A percentile compares a stretch with the other conserved stretches of the same genome.
These are phyloP conservation scores for Beta corolliflora DNA, from an alignment of 179 eudicot species.

Conservation along the genomic window DNA sequence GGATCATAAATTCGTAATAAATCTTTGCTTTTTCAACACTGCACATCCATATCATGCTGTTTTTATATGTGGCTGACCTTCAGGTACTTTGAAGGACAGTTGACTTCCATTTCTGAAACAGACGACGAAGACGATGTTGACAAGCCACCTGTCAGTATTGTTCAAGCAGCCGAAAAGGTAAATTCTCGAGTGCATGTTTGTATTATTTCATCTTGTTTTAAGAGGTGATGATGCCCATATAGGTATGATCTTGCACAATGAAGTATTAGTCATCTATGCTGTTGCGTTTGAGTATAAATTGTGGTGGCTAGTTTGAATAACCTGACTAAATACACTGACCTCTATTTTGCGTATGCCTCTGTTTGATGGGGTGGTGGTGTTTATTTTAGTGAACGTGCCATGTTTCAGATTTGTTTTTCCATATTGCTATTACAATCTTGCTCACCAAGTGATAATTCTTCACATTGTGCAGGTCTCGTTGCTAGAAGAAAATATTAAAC, in stretches of 20 bases:
- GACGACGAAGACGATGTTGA: slow-evolving; percentile 50
- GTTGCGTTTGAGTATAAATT: neutral
- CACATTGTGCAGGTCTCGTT: slow-evolving; percentile 63
- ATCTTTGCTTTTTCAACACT: neutral
- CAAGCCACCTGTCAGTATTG: slow-evolving; percentile 42
- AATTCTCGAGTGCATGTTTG: neutral
- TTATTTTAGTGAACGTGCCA: neutral
- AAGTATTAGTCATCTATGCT: neutral
- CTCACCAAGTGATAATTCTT: neutral
- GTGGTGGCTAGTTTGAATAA: neutral
- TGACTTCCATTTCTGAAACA: slow-evolving; percentile 56
- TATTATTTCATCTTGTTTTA: neutral
- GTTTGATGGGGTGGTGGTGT: neutral
- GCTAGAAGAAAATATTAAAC: slow-evolving; percentile 76
- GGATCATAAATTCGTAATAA: neutral
- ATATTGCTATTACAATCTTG: neutral
- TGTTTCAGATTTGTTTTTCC: neutral
- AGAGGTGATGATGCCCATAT: neutral
- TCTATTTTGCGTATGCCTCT: neutral
- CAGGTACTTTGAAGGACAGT: slow-evolving; percentile 90
- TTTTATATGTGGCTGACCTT: neutral
- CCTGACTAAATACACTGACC: neutral
- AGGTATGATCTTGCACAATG: neutral
- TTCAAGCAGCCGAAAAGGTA: slow-evolving; percentile 80
- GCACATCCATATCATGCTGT: slow-evolving; percentile 4